Percentiles rank a stretch among this genome's conserved stretches.
phyloP scores from a whole-genome alignment of 495 filamentous ascomycete species.

The Lasiosphaeria ovina region DNA sequence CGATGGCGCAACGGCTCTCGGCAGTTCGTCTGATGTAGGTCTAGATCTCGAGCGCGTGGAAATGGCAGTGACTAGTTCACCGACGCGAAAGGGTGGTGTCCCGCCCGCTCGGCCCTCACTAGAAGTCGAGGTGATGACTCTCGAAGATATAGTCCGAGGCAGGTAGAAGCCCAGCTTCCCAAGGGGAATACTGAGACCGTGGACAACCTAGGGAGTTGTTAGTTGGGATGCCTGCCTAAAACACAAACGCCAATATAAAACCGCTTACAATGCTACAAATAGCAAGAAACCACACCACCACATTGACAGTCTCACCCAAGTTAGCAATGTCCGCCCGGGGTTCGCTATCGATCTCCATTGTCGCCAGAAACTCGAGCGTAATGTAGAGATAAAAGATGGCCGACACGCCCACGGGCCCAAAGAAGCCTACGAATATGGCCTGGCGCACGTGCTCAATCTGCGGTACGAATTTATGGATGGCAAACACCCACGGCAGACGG shows the following conservation, averaged over 20 bases:
- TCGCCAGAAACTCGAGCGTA: slow-evolving; percentile 63
- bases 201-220: slow-evolving; percentile 60
- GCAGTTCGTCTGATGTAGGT: slow-evolving; percentile 21
- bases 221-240: background rate
- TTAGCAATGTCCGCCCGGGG: slow-evolving; percentile 63
- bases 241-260: background rate
- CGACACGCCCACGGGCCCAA: slow-evolving; percentile 91
- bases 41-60: slow-evolving; percentile 28
- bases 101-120: slow-evolving; percentile 16
- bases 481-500: slow-evolving; percentile 73
- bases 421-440: slow-evolving; percentile 85
- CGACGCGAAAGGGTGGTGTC: slow-evolving; percentile 23
- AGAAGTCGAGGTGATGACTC: slow-evolving; percentile 28
- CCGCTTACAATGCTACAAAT: slow-evolving; percentile 80
- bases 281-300: slow-evolving; percentile 84
- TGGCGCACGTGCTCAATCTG: slow-evolving; percentile 74
- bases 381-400: slow-evolving; percentile 89
- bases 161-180: slow-evolving; percentile 80
- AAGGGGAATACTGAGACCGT: slow-evolving; percentile 80
- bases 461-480: slow-evolving; percentile 70
- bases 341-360: slow-evolving; percentile 55
- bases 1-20: slow-evolving; percentile 3
- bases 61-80: slow-evolving; percentile 26
- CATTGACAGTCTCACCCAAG: slow-evolving; percentile 60
- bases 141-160: slow-evolving; percentile 68